Conservation (phyloP, 2,329 filamentous ascomycete genomes). For the Alternaria ventricosa region DNA sequence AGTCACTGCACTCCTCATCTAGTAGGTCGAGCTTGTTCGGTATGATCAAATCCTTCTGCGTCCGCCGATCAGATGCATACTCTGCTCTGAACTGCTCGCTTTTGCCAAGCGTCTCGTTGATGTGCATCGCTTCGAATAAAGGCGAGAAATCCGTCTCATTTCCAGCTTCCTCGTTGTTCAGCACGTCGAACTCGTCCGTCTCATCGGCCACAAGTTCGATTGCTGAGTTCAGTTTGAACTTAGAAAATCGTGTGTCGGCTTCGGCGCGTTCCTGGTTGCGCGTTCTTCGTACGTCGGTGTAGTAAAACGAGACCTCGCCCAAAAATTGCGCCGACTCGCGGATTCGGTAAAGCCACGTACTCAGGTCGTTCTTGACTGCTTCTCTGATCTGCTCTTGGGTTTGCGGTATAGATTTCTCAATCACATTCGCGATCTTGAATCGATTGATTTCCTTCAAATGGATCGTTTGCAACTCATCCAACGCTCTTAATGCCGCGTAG, state of each 20-base stretch:
- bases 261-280: slow-evolving; percentile 85
- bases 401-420: slow-evolving; percentile 91
- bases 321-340: slow-evolving; percentile 95
- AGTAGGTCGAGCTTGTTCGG: slow-evolving; percentile 77
- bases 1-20: slow-evolving; percentile 80
- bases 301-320: slow-evolving; percentile 95
- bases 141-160: slow-evolving; percentile 94
- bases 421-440: slow-evolving; percentile 92
- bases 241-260: slow-evolving; percentile 73
- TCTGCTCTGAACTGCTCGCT: slow-evolving; percentile 89
- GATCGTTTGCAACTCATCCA: slow-evolving; percentile 96
- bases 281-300: slow-evolving; percentile 84
- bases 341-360: slow-evolving; percentile 95
- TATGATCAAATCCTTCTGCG: slow-evolving; percentile 89
- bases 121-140: slow-evolving; percentile 92
- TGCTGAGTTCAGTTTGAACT: slow-evolving; percentile 92
- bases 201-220: slow-evolving; percentile 96
- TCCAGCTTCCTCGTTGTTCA: slow-evolving; percentile 83
- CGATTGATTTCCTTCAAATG: slow-evolving; percentile 93
- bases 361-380: slow-evolving; percentile 94
- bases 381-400: slow-evolving; percentile 94
- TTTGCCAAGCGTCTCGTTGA: slow-evolving; percentile 92
- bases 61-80: slow-evolving; percentile 87
- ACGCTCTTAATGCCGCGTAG: slow-evolving; percentile 89
- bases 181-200: slow-evolving; percentile 90